phyloP scores from a whole-genome alignment of 2,329 filamentous ascomycete species.

The Colletotrichum sp. region DNA sequence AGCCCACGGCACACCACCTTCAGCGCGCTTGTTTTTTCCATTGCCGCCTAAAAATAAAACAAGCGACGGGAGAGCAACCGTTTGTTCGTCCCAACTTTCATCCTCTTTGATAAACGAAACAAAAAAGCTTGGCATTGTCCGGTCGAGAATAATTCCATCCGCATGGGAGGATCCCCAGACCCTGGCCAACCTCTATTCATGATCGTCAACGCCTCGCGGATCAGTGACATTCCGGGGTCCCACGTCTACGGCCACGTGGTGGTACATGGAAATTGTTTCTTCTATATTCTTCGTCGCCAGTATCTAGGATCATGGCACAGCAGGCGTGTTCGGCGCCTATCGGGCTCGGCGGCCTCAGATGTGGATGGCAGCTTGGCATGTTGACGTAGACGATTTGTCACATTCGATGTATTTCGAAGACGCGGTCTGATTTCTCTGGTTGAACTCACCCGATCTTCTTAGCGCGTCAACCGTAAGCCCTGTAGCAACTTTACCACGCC shows the following conservation, averaged over 20 bases:
- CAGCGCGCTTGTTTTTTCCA: constrained; percentile 5
- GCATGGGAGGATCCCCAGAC: not conserved
- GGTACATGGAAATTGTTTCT: not conserved
- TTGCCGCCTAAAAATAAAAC: constrained; percentile 18
- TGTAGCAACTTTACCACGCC: too few relatives aligned
- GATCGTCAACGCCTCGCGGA: constrained; percentile 13
- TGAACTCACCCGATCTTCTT: not conserved
- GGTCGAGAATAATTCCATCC: not conserved
- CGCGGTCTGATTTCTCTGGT: not conserved
- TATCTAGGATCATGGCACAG: not conserved
- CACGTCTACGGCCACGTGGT: not conserved
- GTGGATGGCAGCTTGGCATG: not conserved
- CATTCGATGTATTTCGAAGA: not conserved
- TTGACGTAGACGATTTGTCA: not conserved
- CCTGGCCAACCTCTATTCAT: not conserved
- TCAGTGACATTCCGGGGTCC: constrained; percentile 1
- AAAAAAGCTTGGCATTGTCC: not conserved
- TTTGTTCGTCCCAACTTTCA: not conserved
- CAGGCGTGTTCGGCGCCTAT: not conserved
- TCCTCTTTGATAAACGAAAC: not conserved
- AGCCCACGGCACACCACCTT: not conserved
- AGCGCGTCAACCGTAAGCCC: not conserved
- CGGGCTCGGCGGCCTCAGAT: not conserved
- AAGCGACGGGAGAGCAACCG: not conserved
- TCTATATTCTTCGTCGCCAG: not conserved